phyloP scores from a whole-genome alignment of 495 filamentous ascomycete genomes.

The Aspergillus ellipticus region DNA sequence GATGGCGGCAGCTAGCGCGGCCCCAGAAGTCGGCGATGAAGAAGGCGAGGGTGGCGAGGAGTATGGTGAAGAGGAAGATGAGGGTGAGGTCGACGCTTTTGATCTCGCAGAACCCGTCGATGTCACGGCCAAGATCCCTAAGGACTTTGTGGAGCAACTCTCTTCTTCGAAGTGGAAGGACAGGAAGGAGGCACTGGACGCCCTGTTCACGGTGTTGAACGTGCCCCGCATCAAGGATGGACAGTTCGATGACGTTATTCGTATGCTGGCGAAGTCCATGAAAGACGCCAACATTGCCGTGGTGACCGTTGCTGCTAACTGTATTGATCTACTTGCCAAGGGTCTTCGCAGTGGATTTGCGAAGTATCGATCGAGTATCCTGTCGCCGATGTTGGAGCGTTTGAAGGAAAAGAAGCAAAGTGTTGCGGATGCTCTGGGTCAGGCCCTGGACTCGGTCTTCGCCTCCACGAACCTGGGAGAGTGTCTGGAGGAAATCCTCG shows the following conservation, averaged over 20 bases:
- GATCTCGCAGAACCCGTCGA: constrained; percentile 90
- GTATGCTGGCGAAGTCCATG: constrained; percentile 87
- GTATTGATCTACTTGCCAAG: constrained; percentile 87
- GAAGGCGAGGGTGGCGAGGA: constrained; percentile 53
- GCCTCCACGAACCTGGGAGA: constrained; percentile 72
- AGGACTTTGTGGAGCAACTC: constrained; percentile 75
- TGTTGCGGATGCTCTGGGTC: constrained; percentile 81
- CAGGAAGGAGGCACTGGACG: constrained; percentile 90
- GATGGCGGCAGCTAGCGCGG: constrained; percentile 60
- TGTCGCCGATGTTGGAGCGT: constrained; percentile 86
- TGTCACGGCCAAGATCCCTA: constrained; percentile 77
- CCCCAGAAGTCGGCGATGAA: constrained; percentile 50
- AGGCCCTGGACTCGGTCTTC: constrained; percentile 86
- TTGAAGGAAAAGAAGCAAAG: constrained; percentile 94
- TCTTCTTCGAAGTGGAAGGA: constrained; percentile 97
- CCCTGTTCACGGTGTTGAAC: constrained; percentile 69
- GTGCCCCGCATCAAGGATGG: constrained; percentile 90
- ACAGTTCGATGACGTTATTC: constrained; percentile 77
- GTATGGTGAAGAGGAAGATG: constrained; percentile 64
- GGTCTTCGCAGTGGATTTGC: constrained; percentile 74
- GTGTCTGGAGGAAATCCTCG: constrained; percentile 81
- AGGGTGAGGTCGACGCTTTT: constrained; percentile 71
- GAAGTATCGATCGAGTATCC: constrained; percentile 75
- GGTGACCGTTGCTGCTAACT: constrained; percentile 89
- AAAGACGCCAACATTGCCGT: constrained; percentile 98